Conservation (phyloP, 1,284 basidiomycete species). For the Tranzscheliella williamsii region DNA sequence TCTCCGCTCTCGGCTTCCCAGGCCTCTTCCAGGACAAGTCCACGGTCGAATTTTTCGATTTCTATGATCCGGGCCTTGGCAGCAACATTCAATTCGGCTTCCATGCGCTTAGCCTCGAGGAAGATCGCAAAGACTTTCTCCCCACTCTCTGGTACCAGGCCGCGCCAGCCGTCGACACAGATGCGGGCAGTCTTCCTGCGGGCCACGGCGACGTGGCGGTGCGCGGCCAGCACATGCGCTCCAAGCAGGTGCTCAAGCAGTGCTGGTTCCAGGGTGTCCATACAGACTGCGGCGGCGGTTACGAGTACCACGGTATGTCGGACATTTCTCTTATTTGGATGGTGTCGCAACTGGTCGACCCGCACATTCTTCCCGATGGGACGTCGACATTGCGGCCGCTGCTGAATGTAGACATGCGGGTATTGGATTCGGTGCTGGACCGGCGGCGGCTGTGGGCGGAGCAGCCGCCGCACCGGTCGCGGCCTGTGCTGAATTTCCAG, state of each 20-base stretch:
- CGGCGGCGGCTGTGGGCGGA: constrained; percentile 29
- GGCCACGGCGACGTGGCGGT: background rate
- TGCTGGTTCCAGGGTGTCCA: constrained; percentile 57
- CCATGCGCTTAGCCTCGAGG: constrained; percentile 52
- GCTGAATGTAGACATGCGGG: constrained; percentile 32
- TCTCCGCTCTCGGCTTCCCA: constrained; percentile 38
- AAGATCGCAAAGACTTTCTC: constrained; percentile 53
- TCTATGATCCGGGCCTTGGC: constrained; percentile 54
- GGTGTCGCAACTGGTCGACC: constrained; percentile 44
- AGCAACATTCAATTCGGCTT: constrained; percentile 50
- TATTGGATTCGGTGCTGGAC: constrained; percentile 29
- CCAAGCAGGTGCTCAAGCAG: constrained; percentile 51
- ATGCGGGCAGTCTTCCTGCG: background rate
- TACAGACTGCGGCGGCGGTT: constrained; percentile 54
- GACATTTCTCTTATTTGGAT: constrained; percentile 57
- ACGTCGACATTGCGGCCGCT: constrained; percentile 17
- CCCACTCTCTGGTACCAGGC: constrained; percentile 50
- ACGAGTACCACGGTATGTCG: constrained; percentile 47
- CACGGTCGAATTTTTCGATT: constrained; percentile 42
- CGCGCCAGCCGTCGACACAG: background rate
- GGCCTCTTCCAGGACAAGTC: constrained; percentile 33
- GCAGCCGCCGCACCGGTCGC: constrained; percentile 36
- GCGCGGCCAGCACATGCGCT: constrained; percentile 12
- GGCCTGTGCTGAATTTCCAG: constrained; percentile 17
- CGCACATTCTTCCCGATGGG: constrained; percentile 17